Conservation (phyloP, 1,284 basidiomycete genomes). For the Heterobasidion occidentale region DNA sequence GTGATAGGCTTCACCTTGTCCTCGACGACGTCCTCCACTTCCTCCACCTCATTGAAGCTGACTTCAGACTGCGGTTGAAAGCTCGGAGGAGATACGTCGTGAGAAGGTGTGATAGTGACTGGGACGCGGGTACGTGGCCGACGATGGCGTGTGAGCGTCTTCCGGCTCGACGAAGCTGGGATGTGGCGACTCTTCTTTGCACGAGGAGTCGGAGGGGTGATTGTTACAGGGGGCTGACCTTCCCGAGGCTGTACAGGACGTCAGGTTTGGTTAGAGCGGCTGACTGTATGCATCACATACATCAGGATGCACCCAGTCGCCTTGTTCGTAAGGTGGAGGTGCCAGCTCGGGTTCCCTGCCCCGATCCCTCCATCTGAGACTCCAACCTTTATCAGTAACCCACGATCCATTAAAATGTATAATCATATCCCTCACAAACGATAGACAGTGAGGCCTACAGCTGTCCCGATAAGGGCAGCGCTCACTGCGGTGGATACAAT, state of each 20-base stretch:
- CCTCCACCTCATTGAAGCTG: slow-evolving; percentile 14
- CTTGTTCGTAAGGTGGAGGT: slow-evolving; percentile 58
- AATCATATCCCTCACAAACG: slow-evolving; percentile 50
- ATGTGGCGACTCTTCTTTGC: slow-evolving; percentile 19
- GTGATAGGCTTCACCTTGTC: slow-evolving; percentile 30
- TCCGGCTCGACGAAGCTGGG: slow-evolving; percentile 20
- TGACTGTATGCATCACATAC: slow-evolving; percentile 9
- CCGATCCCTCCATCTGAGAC: slow-evolving; percentile 55
- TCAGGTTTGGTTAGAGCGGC: background rate
- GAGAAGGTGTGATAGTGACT: slow-evolving; percentile 14
- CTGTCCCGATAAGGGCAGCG: slow-evolving; percentile 74
- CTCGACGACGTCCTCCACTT: slow-evolving; percentile 29
- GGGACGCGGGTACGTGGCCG: slow-evolving; percentile 21
- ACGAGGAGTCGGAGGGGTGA: slow-evolving; percentile 19
- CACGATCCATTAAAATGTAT: background rate
- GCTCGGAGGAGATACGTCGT: slow-evolving; percentile 20
- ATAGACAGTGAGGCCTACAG: slow-evolving; percentile 76
- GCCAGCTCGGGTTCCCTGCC: slow-evolving; percentile 42
- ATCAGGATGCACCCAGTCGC: slow-evolving; percentile 40
- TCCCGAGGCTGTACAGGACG: slow-evolving; percentile 5
- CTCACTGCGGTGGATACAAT: slow-evolving; percentile 73
- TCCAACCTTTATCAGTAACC: slow-evolving; percentile 6
- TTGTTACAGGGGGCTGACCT: slow-evolving; percentile 3
- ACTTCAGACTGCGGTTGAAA: slow-evolving; percentile 17
- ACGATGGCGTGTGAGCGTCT: slow-evolving; percentile 25